A percentile compares a stretch with the other conserved stretches of the same genome.
These are phyloP conservation scores for Effrenium voratum DNA, from an alignment of 73 alveolate genomes.

Conservation along the genomic window DNA sequence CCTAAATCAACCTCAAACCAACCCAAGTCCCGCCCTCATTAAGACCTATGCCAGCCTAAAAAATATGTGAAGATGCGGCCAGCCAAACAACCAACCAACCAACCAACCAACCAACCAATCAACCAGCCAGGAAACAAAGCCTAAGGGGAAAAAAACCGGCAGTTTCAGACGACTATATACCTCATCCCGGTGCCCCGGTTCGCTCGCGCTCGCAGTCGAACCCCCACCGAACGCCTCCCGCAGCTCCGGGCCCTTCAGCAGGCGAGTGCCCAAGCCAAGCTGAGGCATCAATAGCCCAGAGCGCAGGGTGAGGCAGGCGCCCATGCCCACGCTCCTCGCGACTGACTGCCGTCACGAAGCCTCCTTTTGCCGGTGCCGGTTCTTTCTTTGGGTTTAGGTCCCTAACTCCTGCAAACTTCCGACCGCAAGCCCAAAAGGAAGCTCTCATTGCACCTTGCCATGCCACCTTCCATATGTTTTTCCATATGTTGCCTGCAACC, in stretches of 20 bases:
- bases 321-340: background rate
- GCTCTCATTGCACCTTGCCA: no score
- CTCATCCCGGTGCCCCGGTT: no score
- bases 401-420: no score
- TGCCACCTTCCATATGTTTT: no score
- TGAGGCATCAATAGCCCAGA: conserved; percentile 22
- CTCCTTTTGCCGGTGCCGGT: background rate
- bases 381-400: no score
- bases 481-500: no score
- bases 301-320: background rate
- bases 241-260: conserved; percentile 58
- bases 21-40: no score
- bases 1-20: no score
- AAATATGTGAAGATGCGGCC: background rate
- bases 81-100: background rate
- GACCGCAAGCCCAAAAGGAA: no score
- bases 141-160: background rate
- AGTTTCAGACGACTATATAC: no score
- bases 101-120: background rate
- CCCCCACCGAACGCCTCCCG: conserved; percentile 39
- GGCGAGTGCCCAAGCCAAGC: conserved; percentile 83
- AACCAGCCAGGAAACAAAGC: background rate
- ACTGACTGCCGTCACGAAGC: no score
- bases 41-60: background rate
- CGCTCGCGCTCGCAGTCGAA: background rate